Conservation (phyloP, 192 early-diverging fungal genomes). For the Coemansia sp. region DNA sequence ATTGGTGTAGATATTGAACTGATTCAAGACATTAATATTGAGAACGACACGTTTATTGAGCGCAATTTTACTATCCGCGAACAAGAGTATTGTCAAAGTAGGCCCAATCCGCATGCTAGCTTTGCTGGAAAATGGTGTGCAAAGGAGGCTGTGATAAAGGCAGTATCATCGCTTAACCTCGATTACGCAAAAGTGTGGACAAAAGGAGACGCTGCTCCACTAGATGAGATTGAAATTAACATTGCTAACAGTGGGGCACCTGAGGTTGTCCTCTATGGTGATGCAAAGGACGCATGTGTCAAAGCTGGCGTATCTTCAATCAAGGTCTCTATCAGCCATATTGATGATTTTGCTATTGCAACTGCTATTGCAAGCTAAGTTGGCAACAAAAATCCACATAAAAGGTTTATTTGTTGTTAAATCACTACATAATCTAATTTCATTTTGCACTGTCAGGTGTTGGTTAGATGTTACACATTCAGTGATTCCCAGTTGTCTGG, state of each 20-base stretch:
- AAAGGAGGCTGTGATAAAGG: constrained; percentile 96
- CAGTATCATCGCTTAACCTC: constrained; percentile 66
- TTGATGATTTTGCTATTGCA: constrained; percentile 85
- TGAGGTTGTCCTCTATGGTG: constrained; percentile 75
- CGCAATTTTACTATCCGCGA: constrained; percentile 89
- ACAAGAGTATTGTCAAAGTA: constrained; percentile 70
- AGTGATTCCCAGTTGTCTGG: constrained; percentile 52
- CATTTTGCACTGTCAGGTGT: too few relatives aligned
- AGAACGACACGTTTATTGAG: constrained; percentile 82
- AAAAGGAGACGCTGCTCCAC: constrained; percentile 78
- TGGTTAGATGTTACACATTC: constrained; percentile 1
- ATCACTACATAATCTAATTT: too few relatives aligned
- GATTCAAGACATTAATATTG: constrained; percentile 72
- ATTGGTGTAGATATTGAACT: constrained; percentile 91
- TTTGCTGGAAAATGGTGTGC: constrained; percentile 94
- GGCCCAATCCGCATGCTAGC: constrained; percentile 74
- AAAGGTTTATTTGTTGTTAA: too few relatives aligned
- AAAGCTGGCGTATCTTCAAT: constrained; percentile 71
- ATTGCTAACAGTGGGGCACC: constrained; percentile 73
- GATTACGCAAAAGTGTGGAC: constrained; percentile 65
- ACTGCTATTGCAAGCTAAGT: constrained; percentile 65
- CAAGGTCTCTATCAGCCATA: constrained; percentile 91
- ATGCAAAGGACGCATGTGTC: constrained; percentile 68
- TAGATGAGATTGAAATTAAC: constrained; percentile 87
- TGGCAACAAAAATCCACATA: too few relatives aligned